Base-by-base conservation (phyloP, 192 early-diverging fungal genomes). In the Gigaspora rosea region DNA sequence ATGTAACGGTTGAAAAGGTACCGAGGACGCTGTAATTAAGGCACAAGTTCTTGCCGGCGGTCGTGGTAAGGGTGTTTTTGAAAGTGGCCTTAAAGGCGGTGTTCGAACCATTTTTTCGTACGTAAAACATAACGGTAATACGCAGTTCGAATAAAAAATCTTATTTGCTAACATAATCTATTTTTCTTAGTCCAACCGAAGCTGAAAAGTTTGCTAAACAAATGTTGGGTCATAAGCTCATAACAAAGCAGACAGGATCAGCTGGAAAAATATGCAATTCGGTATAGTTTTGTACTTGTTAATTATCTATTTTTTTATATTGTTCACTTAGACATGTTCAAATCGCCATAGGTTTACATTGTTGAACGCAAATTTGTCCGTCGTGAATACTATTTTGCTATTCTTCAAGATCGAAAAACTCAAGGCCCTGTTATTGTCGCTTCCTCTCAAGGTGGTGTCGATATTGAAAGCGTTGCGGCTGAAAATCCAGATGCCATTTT, bases 321-420 rank as follows among this genome's bases (percentile, higher is more conserved):
- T 51, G 51, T 27, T 35, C n/a, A 66, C 13, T 20, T 63, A 41
- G 32, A 8, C 27, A 50, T 50, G 4, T 63, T 49, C 8, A 5
- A 48, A 0, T 20, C 20, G 3, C 49, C 50, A 64, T 15, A 90
- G 85, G 93, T 96, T 73, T 99, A 92, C 85, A 92, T 99, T 78
- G 94, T 94, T 71, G 96, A 99, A 89, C 95, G 97, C 79, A 90
- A 95, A 81, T 97, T 95, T 84, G 94, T 95, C 80, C 95, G 96
- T 78, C 92, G 93, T 78, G 96, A 98, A 88, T 98, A 93, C 91
- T 98, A 99, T 92, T 97, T 99, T 91, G 96, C 98, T 63, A 95
- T 99, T 81, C 84, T 97, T 72, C 93, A 97, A 94, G 98, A 98
- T 88, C 95, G 98, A 73, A 91, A 91, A 77, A 91, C 94, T 63